Conservation (phyloP, 2,329 filamentous ascomycete species). For the Neofusicoccum sp. region DNA sequence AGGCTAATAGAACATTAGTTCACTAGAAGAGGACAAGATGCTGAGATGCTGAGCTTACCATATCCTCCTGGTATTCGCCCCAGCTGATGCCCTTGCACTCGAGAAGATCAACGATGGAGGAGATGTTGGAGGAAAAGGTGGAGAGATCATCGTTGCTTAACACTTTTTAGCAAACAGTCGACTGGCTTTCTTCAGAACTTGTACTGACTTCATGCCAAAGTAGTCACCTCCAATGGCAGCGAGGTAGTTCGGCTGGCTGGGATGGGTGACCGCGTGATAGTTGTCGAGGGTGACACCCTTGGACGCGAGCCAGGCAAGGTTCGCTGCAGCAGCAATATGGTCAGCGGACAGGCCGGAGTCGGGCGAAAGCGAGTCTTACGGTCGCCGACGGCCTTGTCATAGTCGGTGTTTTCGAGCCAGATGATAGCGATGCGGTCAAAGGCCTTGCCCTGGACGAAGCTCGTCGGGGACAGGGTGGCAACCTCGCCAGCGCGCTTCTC, state of each 20-base stretch:
- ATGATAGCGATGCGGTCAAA: slow-evolving; percentile 74
- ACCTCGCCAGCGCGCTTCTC: background rate
- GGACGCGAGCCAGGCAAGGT: slow-evolving; percentile 59
- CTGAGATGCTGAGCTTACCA: slow-evolving; percentile 46
- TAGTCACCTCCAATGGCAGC: slow-evolving; percentile 70
- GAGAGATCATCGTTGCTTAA: slow-evolving; percentile 44
- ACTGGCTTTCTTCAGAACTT: background rate
- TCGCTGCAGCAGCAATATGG: slow-evolving; percentile 35
- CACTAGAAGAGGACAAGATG: background rate
- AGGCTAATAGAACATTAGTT: background rate
- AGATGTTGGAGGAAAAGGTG: slow-evolving; percentile 56
- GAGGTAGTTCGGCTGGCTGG: slow-evolving; percentile 76
- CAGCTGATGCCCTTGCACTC: slow-evolving; percentile 47
- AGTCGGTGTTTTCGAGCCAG: slow-evolving; percentile 79
- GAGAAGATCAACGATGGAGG: slow-evolving; percentile 45
- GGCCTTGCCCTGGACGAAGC: slow-evolving; percentile 59
- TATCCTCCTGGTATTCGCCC: slow-evolving; percentile 74
- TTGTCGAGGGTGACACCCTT: slow-evolving; percentile 64
- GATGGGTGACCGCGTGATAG: slow-evolving; percentile 66
- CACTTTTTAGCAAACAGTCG: slow-evolving; percentile 46
- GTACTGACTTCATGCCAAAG: slow-evolving; percentile 62
- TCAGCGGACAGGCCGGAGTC: slow-evolving; percentile 27
- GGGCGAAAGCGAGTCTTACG: slow-evolving; percentile 45
- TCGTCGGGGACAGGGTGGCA: background rate
- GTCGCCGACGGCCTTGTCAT: slow-evolving; percentile 64